Conservation (phyloP, 1,284 basidiomycete species). For the Veloboletus limbatus region DNA sequence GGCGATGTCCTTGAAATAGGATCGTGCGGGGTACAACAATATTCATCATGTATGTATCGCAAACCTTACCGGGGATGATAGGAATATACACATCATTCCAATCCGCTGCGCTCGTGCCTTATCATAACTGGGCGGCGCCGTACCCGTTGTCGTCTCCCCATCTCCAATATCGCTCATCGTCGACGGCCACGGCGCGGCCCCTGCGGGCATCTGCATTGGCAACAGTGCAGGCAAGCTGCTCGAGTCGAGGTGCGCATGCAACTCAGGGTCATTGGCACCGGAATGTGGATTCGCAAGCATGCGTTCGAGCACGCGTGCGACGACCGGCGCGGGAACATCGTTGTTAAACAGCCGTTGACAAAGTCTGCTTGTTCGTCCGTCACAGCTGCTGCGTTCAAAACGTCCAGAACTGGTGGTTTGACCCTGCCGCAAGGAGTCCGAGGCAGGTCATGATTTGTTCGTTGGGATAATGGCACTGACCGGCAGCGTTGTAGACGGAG, state of each 20-base stretch:
- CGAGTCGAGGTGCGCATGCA: conserved; percentile 3
- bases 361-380: conserved; percentile 26
- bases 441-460: conserved; percentile 12
- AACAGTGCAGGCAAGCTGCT: not conserved
- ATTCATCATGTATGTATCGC: no score
- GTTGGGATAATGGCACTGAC: conserved; percentile 2
- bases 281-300: conserved; percentile 23
- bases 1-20: no score
- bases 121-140: conserved; percentile 25
- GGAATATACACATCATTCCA: no score
- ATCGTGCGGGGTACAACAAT: no score
- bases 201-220: not conserved
- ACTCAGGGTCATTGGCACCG: conserved; percentile 18
- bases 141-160: conserved; percentile 11
- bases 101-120: conserved; percentile 7
- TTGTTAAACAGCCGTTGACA: conserved; percentile 16
- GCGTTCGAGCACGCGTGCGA: conserved; percentile 27
- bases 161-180: conserved; percentile 13
- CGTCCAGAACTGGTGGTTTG: not conserved
- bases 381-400: conserved; percentile 1
- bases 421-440: not conserved
- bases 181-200: not conserved
- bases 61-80: no score
- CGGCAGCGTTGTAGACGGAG: not conserved
- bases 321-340: conserved; percentile 26